Percentiles rank a stretch among this genome's conserved stretches.
These are phyloP conservation scores for Rhodosporidiobolus sp. DNA, from an alignment of 768 basidiomycete species.

Conservation along the genomic window DNA sequence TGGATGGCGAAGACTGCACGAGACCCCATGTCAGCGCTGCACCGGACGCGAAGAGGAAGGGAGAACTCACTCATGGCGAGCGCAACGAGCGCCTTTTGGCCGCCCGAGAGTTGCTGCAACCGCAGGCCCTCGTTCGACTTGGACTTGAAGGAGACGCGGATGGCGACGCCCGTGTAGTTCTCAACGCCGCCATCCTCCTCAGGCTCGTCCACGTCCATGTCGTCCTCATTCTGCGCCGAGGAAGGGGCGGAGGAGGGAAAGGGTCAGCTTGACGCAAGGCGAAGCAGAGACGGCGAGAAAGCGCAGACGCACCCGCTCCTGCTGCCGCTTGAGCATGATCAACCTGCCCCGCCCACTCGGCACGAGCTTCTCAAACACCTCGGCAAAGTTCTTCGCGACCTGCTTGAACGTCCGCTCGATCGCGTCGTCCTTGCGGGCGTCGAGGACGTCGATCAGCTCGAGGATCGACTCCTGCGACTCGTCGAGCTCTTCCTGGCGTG, in stretches of 20 bases:
- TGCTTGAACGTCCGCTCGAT: constrained; percentile 98
- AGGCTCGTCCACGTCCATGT: constrained; percentile 45
- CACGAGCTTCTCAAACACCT: constrained; percentile 93
- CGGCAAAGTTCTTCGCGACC: constrained; percentile 92
- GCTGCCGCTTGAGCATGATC: constrained; percentile 79
- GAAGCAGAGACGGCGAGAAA: background rate
- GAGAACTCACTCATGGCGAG: constrained; percentile 77
- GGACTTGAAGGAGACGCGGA: constrained; percentile 98
- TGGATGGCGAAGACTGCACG: constrained; percentile 89
- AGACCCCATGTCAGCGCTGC: constrained; percentile 8
- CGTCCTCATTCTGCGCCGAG: constrained; percentile 45
- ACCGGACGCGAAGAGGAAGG: constrained; percentile 12
- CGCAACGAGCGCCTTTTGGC: constrained; percentile 94
- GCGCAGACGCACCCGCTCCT: constrained; percentile 58
- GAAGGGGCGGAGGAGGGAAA: too few relatives aligned
- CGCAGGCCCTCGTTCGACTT: constrained; percentile 94
- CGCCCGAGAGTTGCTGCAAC: constrained; percentile 94
- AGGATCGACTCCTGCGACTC: constrained; percentile 83
- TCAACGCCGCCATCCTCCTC: constrained; percentile 56
- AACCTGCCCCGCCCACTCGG: constrained; percentile 86
- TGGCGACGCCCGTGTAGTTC: constrained; percentile 94
- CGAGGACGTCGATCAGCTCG: constrained; percentile 86
- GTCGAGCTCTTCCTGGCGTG: constrained; percentile 86
- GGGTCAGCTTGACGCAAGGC: background rate
- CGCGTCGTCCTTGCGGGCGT: constrained; percentile 96